Evolutionary conservation across 1,284 basidiomycete genomes (phyloP), one percentile per base, ranked within the genome.

Genomic region (Ustilago curta): DNA sequence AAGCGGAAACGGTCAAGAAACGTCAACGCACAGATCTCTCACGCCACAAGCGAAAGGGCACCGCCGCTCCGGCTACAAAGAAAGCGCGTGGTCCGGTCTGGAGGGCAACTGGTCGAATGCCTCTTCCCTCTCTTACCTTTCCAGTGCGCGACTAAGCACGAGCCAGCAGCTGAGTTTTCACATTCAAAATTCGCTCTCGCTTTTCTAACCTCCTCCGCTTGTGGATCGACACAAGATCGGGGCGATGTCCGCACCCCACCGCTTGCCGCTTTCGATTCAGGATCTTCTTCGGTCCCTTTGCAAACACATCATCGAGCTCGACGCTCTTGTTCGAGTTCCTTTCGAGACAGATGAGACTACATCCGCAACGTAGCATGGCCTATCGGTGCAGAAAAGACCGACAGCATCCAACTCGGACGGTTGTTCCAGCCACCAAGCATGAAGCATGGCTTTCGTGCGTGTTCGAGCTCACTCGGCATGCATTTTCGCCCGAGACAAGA

Each of bases 401-500:
- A 27, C 18, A 19, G 29, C n/a, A 29, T 31, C 47, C 23, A n/a
- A 19, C 18, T 31, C 47, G 29, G 47, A 48, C 27, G 29, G n/a
- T 29, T 48, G 47, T 9, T 31, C 47, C 2, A 5, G 27, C 29
- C 16, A 8, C 16, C 23, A 8, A 8, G 27, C 5, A 31, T 27
- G 27, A 31, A 8, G 27, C 5, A 31, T 27, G 27, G 19, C 47
- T 48, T 48, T n/a, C 47, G 47, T 48, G 31, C 47, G 47, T 48
- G 29, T 48, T n/a, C 19, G n/a, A n/a, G 3, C 1, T 9, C 29
- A 31, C 8, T 31, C 21, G 9, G 47, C 27, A 19, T 1, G 8
- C 1, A 32, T 4, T 48, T 31, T 48, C 47, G 47, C 47, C 27
- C 47, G 47, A 48, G 47, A n/a, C n/a, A 48, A 48, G 47, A 16